These are phyloP conservation scores for Colletotrichum plurivorum DNA, from an alignment of 2,329 filamentous ascomycete genomes.

Conservation along the genomic window DNA sequence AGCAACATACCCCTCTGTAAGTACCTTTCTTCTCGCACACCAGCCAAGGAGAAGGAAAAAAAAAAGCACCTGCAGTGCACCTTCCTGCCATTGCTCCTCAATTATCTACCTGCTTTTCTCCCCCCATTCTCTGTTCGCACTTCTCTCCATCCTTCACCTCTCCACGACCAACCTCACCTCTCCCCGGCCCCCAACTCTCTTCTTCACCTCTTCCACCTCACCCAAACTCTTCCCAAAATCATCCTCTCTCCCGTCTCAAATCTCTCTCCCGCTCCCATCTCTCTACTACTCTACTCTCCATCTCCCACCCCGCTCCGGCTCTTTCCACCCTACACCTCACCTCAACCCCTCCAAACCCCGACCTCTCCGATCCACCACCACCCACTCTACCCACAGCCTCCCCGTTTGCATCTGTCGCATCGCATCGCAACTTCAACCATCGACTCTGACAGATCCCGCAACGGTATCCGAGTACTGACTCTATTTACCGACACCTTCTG, in stretches of 20 bases:
- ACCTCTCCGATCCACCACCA: conserved; percentile 35
- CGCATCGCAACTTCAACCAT: conserved; percentile 16
- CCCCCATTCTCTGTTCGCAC: conserved; percentile 48
- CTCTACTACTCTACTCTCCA: conserved; percentile 39
- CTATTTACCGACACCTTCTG: not conserved
- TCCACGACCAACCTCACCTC: conserved; percentile 43
- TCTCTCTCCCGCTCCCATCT: conserved; percentile 37
- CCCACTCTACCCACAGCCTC: conserved; percentile 25
- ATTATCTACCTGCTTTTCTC: conserved; percentile 43
- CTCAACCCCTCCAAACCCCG: conserved; percentile 37
- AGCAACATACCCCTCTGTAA: conserved; percentile 10
- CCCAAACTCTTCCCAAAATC: conserved; percentile 43
- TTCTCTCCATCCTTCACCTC: conserved; percentile 42
- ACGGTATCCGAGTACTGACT: not conserved
- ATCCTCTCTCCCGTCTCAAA: conserved; percentile 44
- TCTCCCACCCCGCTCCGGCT: not conserved
- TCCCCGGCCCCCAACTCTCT: conserved; percentile 44
- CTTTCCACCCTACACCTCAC: conserved; percentile 41
- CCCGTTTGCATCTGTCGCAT: conserved; percentile 17
- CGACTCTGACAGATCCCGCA: conserved; percentile 4
- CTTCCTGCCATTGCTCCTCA: conserved; percentile 44
- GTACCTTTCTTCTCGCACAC: conserved; percentile 23
- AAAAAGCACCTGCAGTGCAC: conserved; percentile 33
- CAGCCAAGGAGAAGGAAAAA: conserved; percentile 15
- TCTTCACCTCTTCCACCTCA: conserved; percentile 46